These are phyloP conservation scores for Perkinsus chesapeaki DNA, from an alignment of 169 alveolate species.

Conservation along the genomic window DNA sequence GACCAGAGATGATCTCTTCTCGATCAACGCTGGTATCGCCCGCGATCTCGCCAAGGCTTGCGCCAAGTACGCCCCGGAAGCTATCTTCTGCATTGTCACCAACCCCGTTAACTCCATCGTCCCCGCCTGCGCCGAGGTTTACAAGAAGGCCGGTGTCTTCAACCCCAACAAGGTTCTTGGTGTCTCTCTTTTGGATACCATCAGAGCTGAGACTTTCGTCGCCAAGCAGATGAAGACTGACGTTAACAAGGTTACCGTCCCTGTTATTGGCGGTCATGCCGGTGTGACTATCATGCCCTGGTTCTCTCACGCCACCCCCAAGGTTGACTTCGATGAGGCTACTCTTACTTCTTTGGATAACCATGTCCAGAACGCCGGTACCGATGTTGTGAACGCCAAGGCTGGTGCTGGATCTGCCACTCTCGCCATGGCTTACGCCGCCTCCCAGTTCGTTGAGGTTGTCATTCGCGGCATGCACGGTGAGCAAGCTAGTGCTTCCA, in stretches of 20 bases:
- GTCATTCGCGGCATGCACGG: constrained; percentile 22
- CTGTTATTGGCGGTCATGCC: constrained; percentile 33
- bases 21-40: constrained; percentile 44
- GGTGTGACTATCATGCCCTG: constrained; percentile 33
- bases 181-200: constrained; percentile 27
- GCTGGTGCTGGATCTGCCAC: constrained; percentile 34
- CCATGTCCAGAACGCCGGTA: constrained; percentile 30
- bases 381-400: constrained; percentile 27
- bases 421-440: constrained; percentile 36
- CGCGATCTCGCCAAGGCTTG: constrained; percentile 47
- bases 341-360: constrained; percentile 17
- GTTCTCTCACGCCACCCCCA: constrained; percentile 22
- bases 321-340: constrained; percentile 1
- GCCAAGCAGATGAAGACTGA: constrained; percentile 16
- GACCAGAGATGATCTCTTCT: constrained; percentile 50
- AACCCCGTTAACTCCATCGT: constrained; percentile 56
- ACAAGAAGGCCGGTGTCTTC: constrained; percentile 22
- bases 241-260: constrained; percentile 14
- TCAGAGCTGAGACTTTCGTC: constrained; percentile 34
- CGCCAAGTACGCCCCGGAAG: constrained; percentile 46
- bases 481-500: constrained; percentile 14
- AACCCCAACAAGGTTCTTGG: constrained; percentile 31
- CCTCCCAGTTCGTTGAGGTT: constrained; percentile 24
- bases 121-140: constrained; percentile 33
- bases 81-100: constrained; percentile 47